Percentiles rank a stretch among this genome's conserved stretches.
phyloP scores from a whole-genome alignment of 2,329 filamentous ascomycete species.

The Fusarium tanahbumbuense region DNA sequence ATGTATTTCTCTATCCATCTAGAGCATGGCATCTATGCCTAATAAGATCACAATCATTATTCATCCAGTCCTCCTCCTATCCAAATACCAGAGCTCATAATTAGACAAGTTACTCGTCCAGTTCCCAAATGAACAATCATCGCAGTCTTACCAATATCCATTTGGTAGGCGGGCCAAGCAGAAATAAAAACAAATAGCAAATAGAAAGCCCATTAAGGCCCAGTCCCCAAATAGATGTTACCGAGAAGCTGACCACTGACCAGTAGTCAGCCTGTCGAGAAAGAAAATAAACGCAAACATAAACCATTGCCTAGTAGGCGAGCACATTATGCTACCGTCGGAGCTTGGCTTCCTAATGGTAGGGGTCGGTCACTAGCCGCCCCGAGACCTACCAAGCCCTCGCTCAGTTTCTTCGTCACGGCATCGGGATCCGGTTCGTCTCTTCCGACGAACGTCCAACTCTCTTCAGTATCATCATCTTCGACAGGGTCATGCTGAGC shows the following conservation, averaged over 20 bases:
- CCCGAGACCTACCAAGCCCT: conserved; percentile 46
- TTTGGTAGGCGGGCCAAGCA: not conserved
- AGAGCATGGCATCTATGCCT: conserved; percentile 38
- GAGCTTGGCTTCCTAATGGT: conserved; percentile 42
- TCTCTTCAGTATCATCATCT: conserved; percentile 75
- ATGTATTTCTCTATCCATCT: conserved; percentile 42
- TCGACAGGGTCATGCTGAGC: conserved; percentile 55
- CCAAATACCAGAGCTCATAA: conserved; percentile 13
- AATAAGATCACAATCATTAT: not conserved
- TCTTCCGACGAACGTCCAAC: conserved; percentile 88
- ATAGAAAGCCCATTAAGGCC: not conserved
- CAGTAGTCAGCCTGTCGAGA: not conserved
- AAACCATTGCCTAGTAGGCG: not conserved
- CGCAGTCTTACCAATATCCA: not conserved
- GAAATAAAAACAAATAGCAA: not conserved
- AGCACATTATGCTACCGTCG: conserved; percentile 22
- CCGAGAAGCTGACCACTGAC: not conserved
- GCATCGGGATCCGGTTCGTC: conserved; percentile 60
- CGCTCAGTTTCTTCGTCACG: conserved; percentile 56
- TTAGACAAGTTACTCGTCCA: conserved; percentile 15
- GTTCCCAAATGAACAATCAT: not conserved
- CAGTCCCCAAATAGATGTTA: not conserved
- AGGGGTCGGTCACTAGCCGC: conserved; percentile 37
- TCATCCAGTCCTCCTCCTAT: conserved; percentile 17
- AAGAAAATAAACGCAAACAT: not conserved